These are phyloP conservation scores for Buddleja alternifolia DNA, from an alignment of 257 asterid species.

Conservation along the genomic window DNA sequence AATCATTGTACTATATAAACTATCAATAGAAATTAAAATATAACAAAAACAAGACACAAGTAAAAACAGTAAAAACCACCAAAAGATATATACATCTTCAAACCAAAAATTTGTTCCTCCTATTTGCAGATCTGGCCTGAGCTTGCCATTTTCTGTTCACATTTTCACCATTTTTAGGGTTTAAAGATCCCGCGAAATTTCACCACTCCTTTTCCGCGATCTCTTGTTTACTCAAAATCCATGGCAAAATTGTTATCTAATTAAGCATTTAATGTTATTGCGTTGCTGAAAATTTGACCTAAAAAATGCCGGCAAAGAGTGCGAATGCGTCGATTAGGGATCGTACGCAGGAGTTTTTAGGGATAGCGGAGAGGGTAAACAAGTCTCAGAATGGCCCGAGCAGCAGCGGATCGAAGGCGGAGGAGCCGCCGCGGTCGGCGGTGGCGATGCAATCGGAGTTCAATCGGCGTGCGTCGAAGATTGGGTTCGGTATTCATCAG, in stretches of 20 bases:
- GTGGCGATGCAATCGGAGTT: conserved; percentile 81
- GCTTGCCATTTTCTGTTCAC: not conserved
- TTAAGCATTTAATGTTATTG: conserved; percentile 15
- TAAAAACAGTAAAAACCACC: too few species aligned
- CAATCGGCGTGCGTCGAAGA: conserved; percentile 70
- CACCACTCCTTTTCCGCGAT: conserved; percentile 19
- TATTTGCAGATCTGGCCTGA: conserved; percentile 26
- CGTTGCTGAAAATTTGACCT: conserved; percentile 23
- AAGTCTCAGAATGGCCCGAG: conserved; percentile 61
- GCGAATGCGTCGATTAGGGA: conserved; percentile 73
- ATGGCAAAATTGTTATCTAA: not conserved
- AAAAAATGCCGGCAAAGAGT: conserved; percentile 59
- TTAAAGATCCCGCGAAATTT: conserved; percentile 21
- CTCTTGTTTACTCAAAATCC: conserved; percentile 12
- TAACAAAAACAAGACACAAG: too few species aligned
- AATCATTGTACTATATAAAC: too few species aligned
- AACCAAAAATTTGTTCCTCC: not conserved
- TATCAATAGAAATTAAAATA: too few species aligned
- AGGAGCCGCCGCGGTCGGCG: conserved; percentile 52
- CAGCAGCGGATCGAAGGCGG: conserved; percentile 56
- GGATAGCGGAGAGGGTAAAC: conserved; percentile 58
- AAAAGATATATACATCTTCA: too few species aligned
- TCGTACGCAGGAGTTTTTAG: conserved; percentile 84
- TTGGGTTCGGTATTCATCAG: conserved; percentile 83
- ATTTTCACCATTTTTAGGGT: conserved; percentile 25